Percentiles rank a stretch among this genome's conserved stretches.
Evolutionary conservation across 2,329 filamentous ascomycete species (phyloP).

Genomic region (Madurella mycetomatis): DNA sequence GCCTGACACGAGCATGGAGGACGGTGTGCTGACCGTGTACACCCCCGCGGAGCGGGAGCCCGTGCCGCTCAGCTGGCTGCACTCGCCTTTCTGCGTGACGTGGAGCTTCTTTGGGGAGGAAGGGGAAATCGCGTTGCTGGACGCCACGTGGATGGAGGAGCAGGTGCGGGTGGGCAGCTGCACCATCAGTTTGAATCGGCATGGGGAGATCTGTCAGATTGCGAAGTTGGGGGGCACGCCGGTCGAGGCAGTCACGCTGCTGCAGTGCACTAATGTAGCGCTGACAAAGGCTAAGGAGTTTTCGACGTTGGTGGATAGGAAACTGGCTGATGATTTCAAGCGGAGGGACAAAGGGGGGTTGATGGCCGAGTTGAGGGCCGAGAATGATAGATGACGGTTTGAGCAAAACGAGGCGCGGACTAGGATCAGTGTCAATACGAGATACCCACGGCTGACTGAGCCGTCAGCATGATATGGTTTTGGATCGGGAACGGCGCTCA

Average conservation of each 20-base stretch:
- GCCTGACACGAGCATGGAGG: constrained; percentile 82
- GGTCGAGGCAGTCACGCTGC: constrained; percentile 71
- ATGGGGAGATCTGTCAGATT: constrained; percentile 86
- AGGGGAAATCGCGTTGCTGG: constrained; percentile 66
- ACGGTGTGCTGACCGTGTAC: constrained; percentile 80
- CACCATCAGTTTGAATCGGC: constrained; percentile 80
- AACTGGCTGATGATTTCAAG: constrained; percentile 72
- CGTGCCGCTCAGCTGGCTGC: constrained; percentile 83
- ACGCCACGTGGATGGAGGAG: constrained; percentile 70
- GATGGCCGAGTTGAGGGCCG: constrained; percentile 71
- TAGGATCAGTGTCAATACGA: constrained; percentile 26
- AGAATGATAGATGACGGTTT: constrained; percentile 68
- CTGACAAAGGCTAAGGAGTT: constrained; percentile 77
- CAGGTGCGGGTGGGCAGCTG: constrained; percentile 68
- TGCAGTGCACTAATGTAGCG: constrained; percentile 72
- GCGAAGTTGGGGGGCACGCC: constrained; percentile 83
- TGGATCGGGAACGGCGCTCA: too few species aligned
- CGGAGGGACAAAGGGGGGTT: constrained; percentile 73
- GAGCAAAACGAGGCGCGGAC: constrained; percentile 19
- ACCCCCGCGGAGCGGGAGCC: constrained; percentile 81
- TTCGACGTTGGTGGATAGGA: constrained; percentile 66
- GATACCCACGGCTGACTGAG: constrained; percentile 33
- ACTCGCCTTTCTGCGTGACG: constrained; percentile 86
- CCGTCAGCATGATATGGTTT: constrained; percentile 1
- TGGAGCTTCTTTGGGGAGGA: constrained; percentile 78